phyloP scores from a whole-genome alignment of 495 filamentous ascomycete genomes.

The Platismatia glauca region DNA sequence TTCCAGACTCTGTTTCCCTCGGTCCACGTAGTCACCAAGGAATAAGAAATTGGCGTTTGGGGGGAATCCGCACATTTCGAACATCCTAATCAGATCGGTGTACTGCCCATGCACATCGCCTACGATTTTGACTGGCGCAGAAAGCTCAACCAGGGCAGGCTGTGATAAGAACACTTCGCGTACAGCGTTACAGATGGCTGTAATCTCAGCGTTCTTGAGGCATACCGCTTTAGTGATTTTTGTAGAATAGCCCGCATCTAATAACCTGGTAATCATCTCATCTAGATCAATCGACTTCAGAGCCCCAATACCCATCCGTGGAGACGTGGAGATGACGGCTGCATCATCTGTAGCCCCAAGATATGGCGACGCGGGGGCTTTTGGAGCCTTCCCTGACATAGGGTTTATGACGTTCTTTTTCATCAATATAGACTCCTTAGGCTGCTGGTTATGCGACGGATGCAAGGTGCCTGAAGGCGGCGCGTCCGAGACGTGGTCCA shows the following conservation, averaged over 20 bases:
- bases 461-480: constrained; percentile 57
- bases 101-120: constrained; percentile 98
- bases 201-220: constrained; percentile 95
- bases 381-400: constrained; percentile 35
- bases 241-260: constrained; percentile 90
- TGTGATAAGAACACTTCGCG: constrained; percentile 86
- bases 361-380: constrained; percentile 24
- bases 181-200: constrained; percentile 77
- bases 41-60: constrained; percentile 92
- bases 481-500: constrained; percentile 91
- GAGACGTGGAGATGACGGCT: constrained; percentile 25
- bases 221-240: constrained; percentile 97
- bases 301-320: constrained; percentile 57
- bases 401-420: constrained; percentile 57
- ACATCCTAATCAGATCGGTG: constrained; percentile 92
- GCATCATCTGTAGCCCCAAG: constrained; percentile 22
- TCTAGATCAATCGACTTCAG: constrained; percentile 89
- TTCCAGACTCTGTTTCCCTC: constrained; percentile 94
- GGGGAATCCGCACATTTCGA: constrained; percentile 99
- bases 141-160: constrained; percentile 82
- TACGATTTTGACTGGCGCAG: constrained; percentile 97
- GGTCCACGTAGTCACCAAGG: constrained; percentile 94
- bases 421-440: constrained; percentile 72
- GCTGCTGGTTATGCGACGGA: constrained; percentile 42
- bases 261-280: constrained; percentile 89